Conservation (phyloP, 495 filamentous ascomycete species). For the Penicillium waksmanii region DNA sequence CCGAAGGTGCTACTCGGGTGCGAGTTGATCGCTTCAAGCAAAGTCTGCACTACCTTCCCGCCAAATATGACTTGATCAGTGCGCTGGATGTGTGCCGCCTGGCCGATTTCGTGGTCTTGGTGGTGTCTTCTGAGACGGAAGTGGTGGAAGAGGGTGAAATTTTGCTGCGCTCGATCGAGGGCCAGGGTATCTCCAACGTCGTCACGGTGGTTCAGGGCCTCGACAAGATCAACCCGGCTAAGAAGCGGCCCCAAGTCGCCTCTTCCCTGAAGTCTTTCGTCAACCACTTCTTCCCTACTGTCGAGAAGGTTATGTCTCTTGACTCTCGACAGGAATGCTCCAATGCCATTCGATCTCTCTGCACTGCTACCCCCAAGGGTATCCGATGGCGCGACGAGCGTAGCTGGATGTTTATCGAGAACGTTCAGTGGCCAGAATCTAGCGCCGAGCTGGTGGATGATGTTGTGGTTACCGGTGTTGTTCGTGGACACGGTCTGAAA, state of each 20-base stretch:
- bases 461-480: constrained; percentile 80
- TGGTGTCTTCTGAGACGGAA: constrained; percentile 79
- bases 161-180: constrained; percentile 81
- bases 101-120: constrained; percentile 86
- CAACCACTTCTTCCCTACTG: constrained; percentile 86
- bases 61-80: constrained; percentile 69
- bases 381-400: constrained; percentile 90
- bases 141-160: constrained; percentile 82
- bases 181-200: constrained; percentile 89
- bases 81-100: constrained; percentile 84
- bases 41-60: constrained; percentile 79
- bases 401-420: constrained; percentile 91
- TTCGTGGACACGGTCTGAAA: constrained; percentile 85
- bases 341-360: constrained; percentile 86
- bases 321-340: constrained; percentile 86
- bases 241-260: constrained; percentile 73
- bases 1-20: constrained; percentile 61
- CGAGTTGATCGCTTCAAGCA: constrained; percentile 90
- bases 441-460: constrained; percentile 50
- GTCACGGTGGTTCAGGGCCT: constrained; percentile 79
- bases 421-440: constrained; percentile 67
- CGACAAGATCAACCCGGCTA: constrained; percentile 74
- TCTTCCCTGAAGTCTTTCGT: constrained; percentile 86
- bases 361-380: constrained; percentile 88
- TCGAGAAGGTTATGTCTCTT: constrained; percentile 84